Evolutionary conservation across 2,329 filamentous ascomycete species (phyloP), one percentile per base, ranked within the genome.

Genomic region (Talaromyces sp.): DNA sequence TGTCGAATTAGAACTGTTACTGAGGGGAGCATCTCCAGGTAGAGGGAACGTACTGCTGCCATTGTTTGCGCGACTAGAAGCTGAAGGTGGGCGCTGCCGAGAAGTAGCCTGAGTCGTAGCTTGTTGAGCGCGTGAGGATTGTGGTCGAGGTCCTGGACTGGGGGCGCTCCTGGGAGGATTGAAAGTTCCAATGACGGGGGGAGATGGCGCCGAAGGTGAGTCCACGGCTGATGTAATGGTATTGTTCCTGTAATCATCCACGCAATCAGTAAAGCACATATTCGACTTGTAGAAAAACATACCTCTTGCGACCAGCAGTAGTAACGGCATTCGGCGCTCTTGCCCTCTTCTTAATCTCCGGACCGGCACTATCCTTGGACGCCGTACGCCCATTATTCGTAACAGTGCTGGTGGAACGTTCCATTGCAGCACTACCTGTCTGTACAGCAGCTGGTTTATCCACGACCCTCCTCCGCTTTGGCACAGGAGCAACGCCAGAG

Each of bases 401-500:
- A 35, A 75, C 68, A 3, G 74, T 73, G 63, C 78, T 81, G 33
- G 73, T 75, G 31, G 78, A 74, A 37, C 78, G 76, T 63, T 80
- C 78, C 78, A 80, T 79, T 8, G 74, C 72, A 24, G 74, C 66
- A 19, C 68, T 71, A 14, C 73, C 69, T 9, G 78, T 75, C 7
- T 52, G 56, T 16, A 75, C 72, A 8, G 74, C 67, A n/a, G 73
- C 74, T 10, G 83, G 78, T 66, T 91, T 91, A 71, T 96, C 92
- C 31, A 45, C 64, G 2, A 91, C 88, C 79, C 93, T 96, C 69
- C 93, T 88, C 72, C 92, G 86, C 80, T 96, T 96, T 24, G 83
- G 80, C 68, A 84, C 86, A 22, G 82, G 76, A 5, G 80, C 72
- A 10, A 84, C 83, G 9, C 31, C 56, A 13, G 54, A 60, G 24